Base-by-base conservation (phyloP, 164 flowering plant genomes). In the Protea cynaroides region DNA sequence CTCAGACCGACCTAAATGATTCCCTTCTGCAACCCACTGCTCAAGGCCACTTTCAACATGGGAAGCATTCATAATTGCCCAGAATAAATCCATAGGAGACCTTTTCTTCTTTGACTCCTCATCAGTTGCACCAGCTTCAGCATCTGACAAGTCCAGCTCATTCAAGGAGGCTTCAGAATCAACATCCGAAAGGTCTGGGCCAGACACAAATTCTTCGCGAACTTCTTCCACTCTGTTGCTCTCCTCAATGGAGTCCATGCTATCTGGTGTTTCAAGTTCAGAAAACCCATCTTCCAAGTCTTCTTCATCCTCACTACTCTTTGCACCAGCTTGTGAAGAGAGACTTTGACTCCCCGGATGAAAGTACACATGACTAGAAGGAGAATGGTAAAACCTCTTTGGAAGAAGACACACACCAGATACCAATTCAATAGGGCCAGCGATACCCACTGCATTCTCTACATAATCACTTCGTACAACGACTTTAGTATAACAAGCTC, bases 281-380 rank as follows among this genome's bases (percentile, higher is more conserved):
- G 96, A 88, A 67, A 92, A 90, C 14, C 80, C 88, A 70, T 85
- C 90, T 65, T 87, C 92, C 72, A 74, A 69, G 36, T 80, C 79
- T 58, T 79, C 83, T 57, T 84, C 94, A 25, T 82, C 86, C 62
- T 72, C 79, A 55, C 76, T 74, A 67, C 81, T 85, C 71, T 80
- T 61, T 2, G 88, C 74, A 55, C 86, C 90, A 64, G 89, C 84
- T 61, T 85, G 83, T 22, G 98, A 83, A 58, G 92, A 84, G 68
- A 87, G 72, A 60, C 70, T 34, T 8, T 72, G 79, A 18, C 65
- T 53, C 22, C 71, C 78, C 43, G 58, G 8, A 49, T 57, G 69
- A 43, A 60, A 61, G 5, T 58, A 66, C 0, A 36, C 65, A 51
- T 64, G 67, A 73, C 38, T 49, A 34, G 49, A 61, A 37, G 47